These are phyloP conservation scores for Phialemonium atrogriseum DNA, from an alignment of 2,329 filamentous ascomycete species.

Conservation along the genomic window DNA sequence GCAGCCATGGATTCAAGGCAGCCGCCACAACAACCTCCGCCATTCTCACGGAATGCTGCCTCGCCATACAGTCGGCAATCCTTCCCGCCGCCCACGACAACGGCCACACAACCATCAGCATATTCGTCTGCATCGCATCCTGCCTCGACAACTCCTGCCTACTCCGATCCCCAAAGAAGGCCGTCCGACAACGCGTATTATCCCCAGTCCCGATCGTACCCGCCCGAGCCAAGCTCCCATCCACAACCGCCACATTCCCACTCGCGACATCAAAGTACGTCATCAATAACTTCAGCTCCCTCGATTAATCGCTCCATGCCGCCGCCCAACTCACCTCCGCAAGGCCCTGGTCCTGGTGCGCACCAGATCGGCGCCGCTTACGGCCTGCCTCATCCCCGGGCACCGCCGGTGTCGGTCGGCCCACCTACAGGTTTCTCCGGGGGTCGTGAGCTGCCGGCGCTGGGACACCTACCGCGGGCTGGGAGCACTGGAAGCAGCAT, in stretches of 20 bases:
- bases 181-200: conserved; percentile 36
- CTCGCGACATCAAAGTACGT: conserved; percentile 35
- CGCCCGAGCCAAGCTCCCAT: conserved; percentile 19
- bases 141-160: conserved; percentile 16
- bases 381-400: conserved; percentile 36
- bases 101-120: conserved; percentile 9
- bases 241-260: conserved; percentile 27
- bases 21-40: conserved; percentile 20
- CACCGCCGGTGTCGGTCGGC: conserved; percentile 32
- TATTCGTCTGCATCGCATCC: conserved; percentile 14
- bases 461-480: conserved; percentile 39
- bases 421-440: conserved; percentile 36
- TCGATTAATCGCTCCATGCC: conserved; percentile 34
- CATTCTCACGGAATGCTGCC: conserved; percentile 23
- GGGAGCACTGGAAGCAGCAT: conserved; percentile 44
- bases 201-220: conserved; percentile 25
- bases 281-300: conserved; percentile 31
- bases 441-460: conserved; percentile 44
- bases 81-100: conserved; percentile 15
- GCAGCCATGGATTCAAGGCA: conserved; percentile 26
- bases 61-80: conserved; percentile 22
- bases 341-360: conserved; percentile 16
- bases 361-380: conserved; percentile 28
- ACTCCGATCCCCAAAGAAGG: conserved; percentile 24
- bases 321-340: conserved; percentile 35